A percentile compares a stretch with the other conserved stretches of the same genome.
These are phyloP conservation scores for Pseudonitzschia pungens DNA, from an alignment of 108 stramenopile genomes.

Conservation along the genomic window DNA sequence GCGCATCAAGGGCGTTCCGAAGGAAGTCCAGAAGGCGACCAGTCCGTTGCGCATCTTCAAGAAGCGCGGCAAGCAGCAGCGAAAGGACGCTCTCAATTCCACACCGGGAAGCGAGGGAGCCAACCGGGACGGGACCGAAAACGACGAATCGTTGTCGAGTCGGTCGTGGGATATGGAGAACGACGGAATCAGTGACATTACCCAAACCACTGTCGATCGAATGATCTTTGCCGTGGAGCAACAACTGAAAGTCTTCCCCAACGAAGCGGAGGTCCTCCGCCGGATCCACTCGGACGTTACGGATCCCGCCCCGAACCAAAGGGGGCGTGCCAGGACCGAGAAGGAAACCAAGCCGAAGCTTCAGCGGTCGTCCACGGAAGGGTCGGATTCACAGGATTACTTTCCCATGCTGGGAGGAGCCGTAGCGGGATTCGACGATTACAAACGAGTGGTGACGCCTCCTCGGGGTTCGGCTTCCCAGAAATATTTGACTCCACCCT, in stretches of 20 bases:
- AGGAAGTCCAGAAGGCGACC: slow-evolving; percentile 2
- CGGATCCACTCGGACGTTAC: slow-evolving; percentile 15
- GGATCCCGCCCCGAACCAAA: slow-evolving; percentile 14
- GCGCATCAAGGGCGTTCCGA: slow-evolving; percentile 14
- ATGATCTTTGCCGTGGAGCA: neutral
- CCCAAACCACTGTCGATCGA: slow-evolving; percentile 14
- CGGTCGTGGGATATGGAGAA: slow-evolving; percentile 9
- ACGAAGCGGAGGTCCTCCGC: slow-evolving; percentile 8
- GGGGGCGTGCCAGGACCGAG: neutral
- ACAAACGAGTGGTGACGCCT: neutral
- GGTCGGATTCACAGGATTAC: neutral
- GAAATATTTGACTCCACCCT: neutral
- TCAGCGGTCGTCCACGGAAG: neutral
- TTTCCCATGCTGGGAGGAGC: slow-evolving; percentile 5
- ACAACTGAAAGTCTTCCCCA: slow-evolving; percentile 3
- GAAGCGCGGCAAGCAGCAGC: neutral
- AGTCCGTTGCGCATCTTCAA: neutral
- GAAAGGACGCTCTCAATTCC: neutral
- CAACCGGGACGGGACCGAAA: neutral
- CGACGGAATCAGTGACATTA: slow-evolving; percentile 13
- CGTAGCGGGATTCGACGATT: neutral
- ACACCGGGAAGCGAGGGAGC: neutral
- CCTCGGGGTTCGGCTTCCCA: neutral
- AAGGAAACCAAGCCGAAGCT: neutral
- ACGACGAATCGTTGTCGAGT: neutral